Evolutionary conservation across 23 red algal genomes (phyloP), one percentile per base, ranked within the genome.

Genomic region (Gracilaria domingensis): DNA sequence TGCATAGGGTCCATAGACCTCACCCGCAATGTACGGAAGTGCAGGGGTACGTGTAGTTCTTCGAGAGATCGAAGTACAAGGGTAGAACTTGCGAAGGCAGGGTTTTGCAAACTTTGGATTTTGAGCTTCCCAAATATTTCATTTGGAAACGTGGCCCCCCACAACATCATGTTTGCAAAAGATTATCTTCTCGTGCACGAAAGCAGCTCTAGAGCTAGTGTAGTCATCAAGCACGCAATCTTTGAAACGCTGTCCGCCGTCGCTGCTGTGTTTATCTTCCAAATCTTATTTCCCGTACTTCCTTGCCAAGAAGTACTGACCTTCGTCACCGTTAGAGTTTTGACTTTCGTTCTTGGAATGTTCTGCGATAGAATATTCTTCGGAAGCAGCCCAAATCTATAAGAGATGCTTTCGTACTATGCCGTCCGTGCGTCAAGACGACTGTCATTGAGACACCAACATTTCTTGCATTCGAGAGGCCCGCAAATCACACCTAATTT

Each of bases 351-450:
- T 37, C 30, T 37, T 69, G 59, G 64, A 69, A 69, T 69, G 64
- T 32, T 32, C 64, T 18, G 11, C 64, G 13, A 18, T 32, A 18
- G 33, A 69, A 69, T 30, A 18, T 20, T 17, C 0, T 18, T 36
- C 2, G 29, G 30, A 30, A 38, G 30, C 14, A 69, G 64, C 64
- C 33, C 30, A 69, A 69, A 69, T 69, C 30, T 0, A 36, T 69
- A 34, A 69, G 29, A 55, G 4, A 69, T 69, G 64, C 32, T 69
- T 69, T 69, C 64, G 20, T 69, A 69, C 64, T 36, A 69, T 69
- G 64, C 64, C 32, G 5, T 69, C 32, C 64, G 33, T 30, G 64
- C 64, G 32, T 37, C 72, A 20, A 77, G 38, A 50, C 72, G 72
- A 12, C 2, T 77, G 7, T 50, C 39, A 23, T 77, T 77, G 30